phyloP scores from a whole-genome alignment of 768 basidiomycete genomes.

The Amanita exitialis region DNA sequence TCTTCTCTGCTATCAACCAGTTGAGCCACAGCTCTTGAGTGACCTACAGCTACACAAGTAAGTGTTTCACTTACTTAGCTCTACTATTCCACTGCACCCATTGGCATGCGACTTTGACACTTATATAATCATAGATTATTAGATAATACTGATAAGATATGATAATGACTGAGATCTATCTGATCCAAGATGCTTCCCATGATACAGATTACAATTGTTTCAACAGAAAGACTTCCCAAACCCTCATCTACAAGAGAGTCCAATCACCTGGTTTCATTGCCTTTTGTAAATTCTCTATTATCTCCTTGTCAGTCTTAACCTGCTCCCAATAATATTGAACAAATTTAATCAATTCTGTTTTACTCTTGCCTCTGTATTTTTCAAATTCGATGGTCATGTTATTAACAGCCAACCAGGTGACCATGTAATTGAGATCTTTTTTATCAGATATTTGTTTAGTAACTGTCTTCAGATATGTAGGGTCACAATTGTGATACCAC shows the following conservation, averaged over 20 bases:
- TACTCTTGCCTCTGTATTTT: constrained; percentile 14
- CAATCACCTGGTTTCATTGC: constrained; percentile 14
- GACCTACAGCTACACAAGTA: too few species aligned
- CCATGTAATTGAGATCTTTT: constrained; percentile 14
- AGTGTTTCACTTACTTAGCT: too few species aligned
- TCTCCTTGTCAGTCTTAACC: constrained; percentile 4
- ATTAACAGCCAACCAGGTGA: constrained; percentile 14
- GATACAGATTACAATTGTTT: too few species aligned
- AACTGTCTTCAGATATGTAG: constrained; percentile 16
- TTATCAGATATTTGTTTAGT: constrained; percentile 13
- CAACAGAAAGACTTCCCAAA: not conserved
- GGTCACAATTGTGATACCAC: constrained; percentile 15
- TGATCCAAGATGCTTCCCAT: too few species aligned
- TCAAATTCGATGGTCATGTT: constrained; percentile 16
- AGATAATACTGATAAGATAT: too few species aligned
- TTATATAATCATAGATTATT: too few species aligned
- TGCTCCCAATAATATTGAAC: constrained; percentile 11
- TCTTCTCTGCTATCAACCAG: too few species aligned
- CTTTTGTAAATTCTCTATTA: constrained; percentile 11
- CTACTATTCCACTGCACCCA: too few species aligned
- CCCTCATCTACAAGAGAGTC: constrained; percentile 8
- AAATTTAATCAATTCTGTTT: constrained; percentile 11
- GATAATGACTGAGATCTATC: too few species aligned
- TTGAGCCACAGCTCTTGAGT: too few species aligned
- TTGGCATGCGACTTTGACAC: too few species aligned